Conservation (phyloP, 2,329 filamentous ascomycete genomes). For the Penicillium sp. region DNA sequence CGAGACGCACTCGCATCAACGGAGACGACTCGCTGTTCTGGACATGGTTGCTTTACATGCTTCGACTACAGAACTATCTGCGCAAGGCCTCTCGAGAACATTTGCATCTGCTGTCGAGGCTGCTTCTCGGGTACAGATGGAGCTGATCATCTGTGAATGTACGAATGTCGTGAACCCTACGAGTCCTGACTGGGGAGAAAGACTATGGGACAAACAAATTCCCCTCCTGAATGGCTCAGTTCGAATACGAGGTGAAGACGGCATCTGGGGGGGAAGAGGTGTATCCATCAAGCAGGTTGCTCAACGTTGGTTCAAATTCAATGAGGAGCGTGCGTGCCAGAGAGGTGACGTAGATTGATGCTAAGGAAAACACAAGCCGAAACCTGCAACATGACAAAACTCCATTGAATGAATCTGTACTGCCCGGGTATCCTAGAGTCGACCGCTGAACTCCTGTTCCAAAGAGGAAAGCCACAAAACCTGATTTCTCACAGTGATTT, state of each 20-base stretch:
- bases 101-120: constrained; percentile 42
- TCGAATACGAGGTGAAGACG: constrained; percentile 49
- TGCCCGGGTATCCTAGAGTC: constrained; percentile 42
- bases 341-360: constrained; percentile 12
- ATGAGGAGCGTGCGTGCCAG: constrained; percentile 27
- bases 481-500: constrained; percentile 62
- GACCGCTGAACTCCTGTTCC: constrained; percentile 37
- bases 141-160: constrained; percentile 45
- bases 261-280: constrained; percentile 57
- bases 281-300: constrained; percentile 59
- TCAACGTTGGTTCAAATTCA: constrained; percentile 64
- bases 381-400: constrained; percentile 24
- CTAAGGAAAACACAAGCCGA: constrained; percentile 11
- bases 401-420: constrained; percentile 27
- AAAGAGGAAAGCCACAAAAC: constrained; percentile 28
- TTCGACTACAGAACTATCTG: constrained; percentile 47
- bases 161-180: constrained; percentile 29
- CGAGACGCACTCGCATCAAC: not conserved
- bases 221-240: constrained; percentile 61
- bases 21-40: constrained; percentile 38
- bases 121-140: constrained; percentile 28
- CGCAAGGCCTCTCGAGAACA: constrained; percentile 48
- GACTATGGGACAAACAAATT: constrained; percentile 51
- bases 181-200: constrained; percentile 32
- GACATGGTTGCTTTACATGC: constrained; percentile 44